These are phyloP conservation scores for Phylloporus rhodoxanthus DNA, from an alignment of 768 basidiomycete genomes.

Conservation along the genomic window DNA sequence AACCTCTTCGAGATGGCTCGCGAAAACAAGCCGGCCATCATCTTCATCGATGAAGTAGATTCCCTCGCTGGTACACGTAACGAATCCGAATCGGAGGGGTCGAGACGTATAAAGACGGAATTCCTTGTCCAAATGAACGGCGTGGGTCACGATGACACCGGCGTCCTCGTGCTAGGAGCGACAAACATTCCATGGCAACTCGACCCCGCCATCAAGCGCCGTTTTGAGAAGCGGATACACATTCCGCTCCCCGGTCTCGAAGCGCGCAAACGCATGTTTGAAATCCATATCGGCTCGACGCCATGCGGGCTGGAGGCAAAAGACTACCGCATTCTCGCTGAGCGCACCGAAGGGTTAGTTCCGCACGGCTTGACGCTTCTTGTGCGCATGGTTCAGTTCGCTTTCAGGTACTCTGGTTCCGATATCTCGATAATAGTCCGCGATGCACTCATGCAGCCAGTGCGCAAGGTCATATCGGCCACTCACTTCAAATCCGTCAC, in stretches of 20 bases:
- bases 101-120: conserved; percentile 96
- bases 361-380: not conserved
- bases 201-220: conserved; percentile 94
- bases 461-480: conserved; percentile 90
- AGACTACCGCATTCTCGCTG: conserved; percentile 78
- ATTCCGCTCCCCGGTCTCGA: conserved; percentile 94
- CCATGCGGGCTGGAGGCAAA: conserved; percentile 75
- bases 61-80: conserved; percentile 91
- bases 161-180: conserved; percentile 92
- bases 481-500: conserved; percentile 82
- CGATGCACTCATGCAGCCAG: conserved; percentile 97
- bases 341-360: conserved; percentile 75
- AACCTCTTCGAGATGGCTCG: conserved; percentile 95
- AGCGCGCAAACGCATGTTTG: conserved; percentile 92
- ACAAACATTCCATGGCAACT: conserved; percentile 99
- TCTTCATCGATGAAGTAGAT: conserved; percentile 98
- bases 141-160: conserved; percentile 95
- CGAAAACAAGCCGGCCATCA: conserved; percentile 94
- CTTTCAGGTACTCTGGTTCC: conserved; percentile 75
- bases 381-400: not conserved
- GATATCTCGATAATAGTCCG: conserved; percentile 93
- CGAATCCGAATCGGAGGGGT: conserved; percentile 96
- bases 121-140: conserved; percentile 99
- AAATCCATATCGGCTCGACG: conserved; percentile 90
- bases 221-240: conserved; percentile 98